Evolutionary conservation across 257 asterid genomes (phyloP), one percentile per base, ranked within the genome.

Genomic region (Sherardia arvensis): DNA sequence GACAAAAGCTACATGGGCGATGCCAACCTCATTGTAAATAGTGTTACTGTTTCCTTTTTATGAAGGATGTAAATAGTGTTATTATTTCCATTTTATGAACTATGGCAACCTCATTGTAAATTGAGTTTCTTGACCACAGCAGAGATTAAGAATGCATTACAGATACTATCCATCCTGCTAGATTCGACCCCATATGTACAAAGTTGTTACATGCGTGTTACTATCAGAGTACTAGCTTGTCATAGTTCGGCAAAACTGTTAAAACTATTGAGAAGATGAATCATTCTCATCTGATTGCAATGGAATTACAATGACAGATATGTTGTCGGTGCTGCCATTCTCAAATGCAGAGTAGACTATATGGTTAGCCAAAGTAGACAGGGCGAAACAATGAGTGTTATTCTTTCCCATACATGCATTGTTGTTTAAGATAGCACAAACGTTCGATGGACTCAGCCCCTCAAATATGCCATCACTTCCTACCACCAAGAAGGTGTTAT

Each of bases 401-500:
- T 40, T 62, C 61, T 58, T 69, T 10, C 20, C 8, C 10, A 28
- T 21, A 51, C 68, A 65, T 22, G 54, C 45, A 4, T 36, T 22
- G 20, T 49, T 23, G 30, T 58, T 66, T 36, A 85, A 51, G 29
- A 83, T 68, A 14, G 77, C 73, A 38, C 97, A 90, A 48, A 83
- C 90, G 47, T 82, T 53, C 25, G 71, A 67, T n/a, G 85, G 79
- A 53, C 73, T 80, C 83, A 74, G 21, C 3, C 82, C 78, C 81
- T 87, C 95, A 61, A 83, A 87, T 68, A 85, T 64, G 26, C 95
- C 97, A 43, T 90, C 95, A 12, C 88, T 81, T 58, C 87, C 90
- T n/a, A 85, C 63, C 61, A 90, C 86, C 73, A 87, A 26, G 68
- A 76, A 75, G 60, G 67, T 68, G 63, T 83, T 75, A 43, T 77